Evolutionary conservation across 352 stramenopile genomes (phyloP), one percentile per base, ranked within the genome.

Genomic region (Phytophthora colocasiae): DNA sequence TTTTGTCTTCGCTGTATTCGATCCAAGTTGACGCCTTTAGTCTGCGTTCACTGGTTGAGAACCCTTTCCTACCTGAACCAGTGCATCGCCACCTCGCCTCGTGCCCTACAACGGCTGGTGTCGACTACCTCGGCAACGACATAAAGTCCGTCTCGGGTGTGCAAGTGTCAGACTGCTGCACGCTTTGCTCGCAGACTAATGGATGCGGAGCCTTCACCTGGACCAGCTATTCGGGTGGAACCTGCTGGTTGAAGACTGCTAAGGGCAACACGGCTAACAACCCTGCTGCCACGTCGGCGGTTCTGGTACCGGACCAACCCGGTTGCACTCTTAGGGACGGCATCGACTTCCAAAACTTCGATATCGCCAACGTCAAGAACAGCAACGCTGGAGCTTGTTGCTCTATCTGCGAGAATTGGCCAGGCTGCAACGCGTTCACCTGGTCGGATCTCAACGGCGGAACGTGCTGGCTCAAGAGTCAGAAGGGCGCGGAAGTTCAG

Each of bases 121-220:
- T 81, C 38, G 80, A 87, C 59, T 89, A 82, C 45, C 65, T 79
- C 6, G 77, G 70, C 49, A 81, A 74, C 52, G 75, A 86, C 53
- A 68, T 89, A 26, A 65, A 71, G n/a, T 41, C 34, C 41, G 60
- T 61, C 10, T 47, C 27, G 24, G 58, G 48, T 19, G 36, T 56
- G 3, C 44, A 63, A 6, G 56, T 63, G 3, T 58, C 52, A 14
- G 64, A 67, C 29, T 80, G 68, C 57, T 83, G 68, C 58, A 50
- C 44, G 6, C 36, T 69, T 6, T 82, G 74, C 57, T 62, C 57
- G 27, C 43, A 66, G 26, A 67, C 58, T 2, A 11, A 26, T 0
- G 50, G 19, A 14, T 77, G 69, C 38, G 43, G 55, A 14, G 63
- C 69, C 24, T 77, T 69, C 46, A 65, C 66, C 26, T 77, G 69